These are phyloP conservation scores for Umbelopsis vinacea DNA, from an alignment of 192 early-diverging fungal species.

Conservation along the genomic window DNA sequence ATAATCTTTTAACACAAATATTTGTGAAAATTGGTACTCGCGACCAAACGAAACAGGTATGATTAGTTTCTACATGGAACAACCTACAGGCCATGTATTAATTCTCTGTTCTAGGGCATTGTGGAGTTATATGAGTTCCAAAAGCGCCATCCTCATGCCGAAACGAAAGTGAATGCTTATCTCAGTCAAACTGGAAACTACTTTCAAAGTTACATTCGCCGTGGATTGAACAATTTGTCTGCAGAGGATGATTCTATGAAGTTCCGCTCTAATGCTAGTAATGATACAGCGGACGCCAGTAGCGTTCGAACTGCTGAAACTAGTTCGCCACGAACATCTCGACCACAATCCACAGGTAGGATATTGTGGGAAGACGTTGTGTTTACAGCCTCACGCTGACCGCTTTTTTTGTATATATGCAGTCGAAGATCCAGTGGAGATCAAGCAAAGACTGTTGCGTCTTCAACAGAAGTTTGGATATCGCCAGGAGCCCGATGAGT, in stretches of 20 bases:
- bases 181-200: constrained; percentile 66
- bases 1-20: constrained; percentile 65
- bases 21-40: constrained; percentile 73
- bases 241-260: constrained; percentile 51
- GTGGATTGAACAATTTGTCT: constrained; percentile 64
- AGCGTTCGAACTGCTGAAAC: background rate
- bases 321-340: constrained; percentile 3
- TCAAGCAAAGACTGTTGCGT: constrained; percentile 56
- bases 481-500: constrained; percentile 22
- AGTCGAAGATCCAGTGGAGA: constrained; percentile 43
- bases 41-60: constrained; percentile 69
- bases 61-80: background rate
- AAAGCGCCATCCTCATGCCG: constrained; percentile 69
- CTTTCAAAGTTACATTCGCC: constrained; percentile 77
- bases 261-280: background rate
- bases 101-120: constrained; percentile 58
- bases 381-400: background rate
- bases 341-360: constrained; percentile 13
- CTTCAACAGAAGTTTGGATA: constrained; percentile 66
- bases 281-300: background rate
- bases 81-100: background rate
- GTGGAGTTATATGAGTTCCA: constrained; percentile 77
- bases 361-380: no score
- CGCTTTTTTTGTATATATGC: no score
- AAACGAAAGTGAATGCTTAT: constrained; percentile 63